Evolutionary conservation across 768 basidiomycete species (phyloP), one percentile per base, ranked within the genome.

Genomic region (Pisolithus albus): DNA sequence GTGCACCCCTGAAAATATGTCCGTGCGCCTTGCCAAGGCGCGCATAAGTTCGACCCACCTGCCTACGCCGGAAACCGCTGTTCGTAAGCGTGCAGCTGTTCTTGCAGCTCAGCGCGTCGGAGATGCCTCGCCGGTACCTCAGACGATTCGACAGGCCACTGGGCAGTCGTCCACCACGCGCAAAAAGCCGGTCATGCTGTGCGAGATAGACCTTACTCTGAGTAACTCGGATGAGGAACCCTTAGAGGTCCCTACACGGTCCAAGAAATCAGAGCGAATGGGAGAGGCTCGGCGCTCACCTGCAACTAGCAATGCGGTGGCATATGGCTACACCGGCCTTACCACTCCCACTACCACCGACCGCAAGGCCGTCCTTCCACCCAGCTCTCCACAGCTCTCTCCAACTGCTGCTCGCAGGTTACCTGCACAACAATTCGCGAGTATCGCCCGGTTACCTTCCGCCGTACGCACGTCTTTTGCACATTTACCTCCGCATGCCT

Each of bases 11-110:
- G n/a, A 41, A 18, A 41, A 21, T 41, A 1, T 6, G 7, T 41
- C 40, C 6, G 40, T 41, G 32, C 45, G 30, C n/a, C 32, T 30
- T 30, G n/a, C 45, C 18, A 46, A 21, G 11, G 1, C n/a, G 19
- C 13, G 30, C 28, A n/a, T 21, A 32, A 37, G n/a, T 19, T 19
- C 32, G n/a, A 47, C 21, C 21, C 46, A 47, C 30, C 36, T 65
- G n/a, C 64, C 57, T 11, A 65, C 64, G 21, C 64, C 64, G 15
- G 54, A 47, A 7, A 28, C 57, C 23, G 56, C 63, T 5, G 5
- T 52, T 18, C 57, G 65, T 46, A 66, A 54, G 45, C 55, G 53
- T 34, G 13, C 11, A 5, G 11, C 34, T 23, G 37, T 10, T 36
- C 28, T 21, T 28, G 26, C 23, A 4, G 26, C 44, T 24, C 53